Conservation (phyloP, 169 alveolate species). For the Babesia gibsoni region DNA sequence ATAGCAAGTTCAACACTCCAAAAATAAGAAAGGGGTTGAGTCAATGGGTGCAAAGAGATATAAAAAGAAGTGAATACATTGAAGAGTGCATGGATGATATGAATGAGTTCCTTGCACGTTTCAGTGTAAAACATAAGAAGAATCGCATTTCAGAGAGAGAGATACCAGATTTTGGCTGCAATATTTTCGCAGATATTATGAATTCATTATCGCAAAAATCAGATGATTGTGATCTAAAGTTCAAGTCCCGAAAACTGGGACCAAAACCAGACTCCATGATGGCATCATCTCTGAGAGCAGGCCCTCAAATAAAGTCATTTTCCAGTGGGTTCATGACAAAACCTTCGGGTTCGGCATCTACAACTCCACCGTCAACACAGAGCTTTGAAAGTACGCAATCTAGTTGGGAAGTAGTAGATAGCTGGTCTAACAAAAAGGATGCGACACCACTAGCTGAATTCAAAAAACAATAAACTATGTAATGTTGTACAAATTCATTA, state of each 20-base stretch:
- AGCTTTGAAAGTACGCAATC: neutral
- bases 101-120: slow-evolving; percentile 19
- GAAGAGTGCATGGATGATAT: slow-evolving; percentile 7
- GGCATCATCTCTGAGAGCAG: slow-evolving; percentile 3
- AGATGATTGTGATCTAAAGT: neutral
- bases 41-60: slow-evolving; percentile 78
- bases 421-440: slow-evolving; percentile 6
- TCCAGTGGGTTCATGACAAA: slow-evolving; percentile 2
- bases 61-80: slow-evolving; percentile 29
- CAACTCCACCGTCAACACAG: neutral
- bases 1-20: slow-evolving; percentile 78
- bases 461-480: neutral
- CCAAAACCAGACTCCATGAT: neutral
- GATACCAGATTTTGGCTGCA: too few species aligned
- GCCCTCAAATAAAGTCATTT: neutral
- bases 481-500: neutral
- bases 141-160: neutral
- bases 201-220: neutral
- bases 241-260: slow-evolving; percentile 7
- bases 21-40: slow-evolving; percentile 77
- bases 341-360: neutral
- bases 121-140: neutral
- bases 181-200: neutral
- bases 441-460: neutral
- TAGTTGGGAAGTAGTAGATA: slow-evolving; percentile 17